A percentile compares a stretch with the other conserved stretches of the same genome.
Conservation (phyloP, 2,329 filamentous ascomycete species). For the Cladosporium sphaerospermum region DNA sequence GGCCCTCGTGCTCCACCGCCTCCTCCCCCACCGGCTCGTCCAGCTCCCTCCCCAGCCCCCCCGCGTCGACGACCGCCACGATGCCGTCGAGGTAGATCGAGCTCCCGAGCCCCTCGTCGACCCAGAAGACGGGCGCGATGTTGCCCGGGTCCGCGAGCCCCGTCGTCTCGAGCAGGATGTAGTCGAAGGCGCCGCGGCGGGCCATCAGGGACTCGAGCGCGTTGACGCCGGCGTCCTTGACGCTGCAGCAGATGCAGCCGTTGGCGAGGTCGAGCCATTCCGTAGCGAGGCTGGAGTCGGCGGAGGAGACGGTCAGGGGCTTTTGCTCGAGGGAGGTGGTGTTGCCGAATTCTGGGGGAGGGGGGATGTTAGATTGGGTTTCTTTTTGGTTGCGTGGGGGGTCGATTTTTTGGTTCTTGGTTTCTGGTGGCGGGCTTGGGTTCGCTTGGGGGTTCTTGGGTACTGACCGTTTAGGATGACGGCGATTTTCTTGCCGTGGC, state of each 20-base stretch:
- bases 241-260: conserved; percentile 94
- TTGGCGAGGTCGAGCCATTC: conserved; percentile 97
- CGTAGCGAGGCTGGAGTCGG: conserved; percentile 69
- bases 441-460: neutral
- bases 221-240: conserved; percentile 92
- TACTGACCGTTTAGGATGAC: conserved; percentile 83
- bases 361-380: neutral
- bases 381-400: neutral
- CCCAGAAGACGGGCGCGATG: conserved; percentile 92
- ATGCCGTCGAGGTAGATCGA: conserved; percentile 96
- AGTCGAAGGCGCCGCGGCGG: conserved; percentile 88
- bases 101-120: conserved; percentile 90
- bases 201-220: conserved; percentile 96
- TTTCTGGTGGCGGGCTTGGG: neutral
- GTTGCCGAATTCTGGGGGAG: conserved; percentile 32
- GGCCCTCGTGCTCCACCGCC: conserved; percentile 10
- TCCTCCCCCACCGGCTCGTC: conserved; percentile 53
- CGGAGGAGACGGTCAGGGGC: conserved; percentile 79
- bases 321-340: conserved; percentile 83
- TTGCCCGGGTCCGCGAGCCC: conserved; percentile 94
- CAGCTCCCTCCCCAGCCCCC: conserved; percentile 77
- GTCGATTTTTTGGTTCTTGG: neutral
- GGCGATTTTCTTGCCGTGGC: conserved; percentile 96
- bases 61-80: conserved; percentile 90
- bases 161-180: conserved; percentile 94